These are phyloP conservation scores for Rhizopogon vinicolor DNA, from an alignment of 768 basidiomycete genomes.

Conservation along the genomic window DNA sequence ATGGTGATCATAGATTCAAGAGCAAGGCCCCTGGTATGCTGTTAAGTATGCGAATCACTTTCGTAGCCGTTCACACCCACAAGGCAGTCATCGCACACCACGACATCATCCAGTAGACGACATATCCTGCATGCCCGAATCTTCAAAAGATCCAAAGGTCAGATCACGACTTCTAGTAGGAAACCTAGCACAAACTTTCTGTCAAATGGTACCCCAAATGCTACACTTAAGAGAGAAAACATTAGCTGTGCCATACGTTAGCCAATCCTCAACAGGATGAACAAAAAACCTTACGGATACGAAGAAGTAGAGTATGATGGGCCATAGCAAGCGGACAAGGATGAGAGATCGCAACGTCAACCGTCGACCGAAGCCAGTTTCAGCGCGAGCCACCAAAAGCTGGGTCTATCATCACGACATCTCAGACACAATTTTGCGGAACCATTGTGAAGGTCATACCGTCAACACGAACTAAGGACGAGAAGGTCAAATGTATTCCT, in stretches of 20 bases:
- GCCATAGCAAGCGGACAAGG: conserved; percentile 33
- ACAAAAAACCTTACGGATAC: conserved; percentile 28
- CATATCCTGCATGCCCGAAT: conserved; percentile 48
- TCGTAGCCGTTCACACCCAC: conserved; percentile 27
- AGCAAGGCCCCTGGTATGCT: conserved; percentile 47
- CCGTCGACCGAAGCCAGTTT: conserved; percentile 35
- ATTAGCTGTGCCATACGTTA: conserved; percentile 34
- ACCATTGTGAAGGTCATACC: conserved; percentile 6
- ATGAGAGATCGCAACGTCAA: conserved; percentile 36
- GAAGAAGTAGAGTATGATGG: conserved; percentile 37
- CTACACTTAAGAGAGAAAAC: conserved; percentile 54
- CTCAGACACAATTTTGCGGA: not conserved
- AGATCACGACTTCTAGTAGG: not conserved
- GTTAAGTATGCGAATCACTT: not conserved
- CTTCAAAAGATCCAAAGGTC: conserved; percentile 14
- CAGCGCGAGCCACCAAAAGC: conserved; percentile 26
- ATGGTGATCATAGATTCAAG: conserved; percentile 56
- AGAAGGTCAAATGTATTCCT: conserved; percentile 2
- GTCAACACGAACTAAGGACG: conserved; percentile 22
- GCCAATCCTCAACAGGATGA: not conserved
- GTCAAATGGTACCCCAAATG: conserved; percentile 54
- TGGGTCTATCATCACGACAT: conserved; percentile 21
- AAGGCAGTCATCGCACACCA: conserved; percentile 53
- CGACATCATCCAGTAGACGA: conserved; percentile 67
- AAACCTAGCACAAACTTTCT: conserved; percentile 32